A percentile compares a stretch with the other conserved stretches of the same genome.
Conservation (phyloP, 2,329 filamentous ascomycete species). For the Lasiodiplodia gonubiensis region DNA sequence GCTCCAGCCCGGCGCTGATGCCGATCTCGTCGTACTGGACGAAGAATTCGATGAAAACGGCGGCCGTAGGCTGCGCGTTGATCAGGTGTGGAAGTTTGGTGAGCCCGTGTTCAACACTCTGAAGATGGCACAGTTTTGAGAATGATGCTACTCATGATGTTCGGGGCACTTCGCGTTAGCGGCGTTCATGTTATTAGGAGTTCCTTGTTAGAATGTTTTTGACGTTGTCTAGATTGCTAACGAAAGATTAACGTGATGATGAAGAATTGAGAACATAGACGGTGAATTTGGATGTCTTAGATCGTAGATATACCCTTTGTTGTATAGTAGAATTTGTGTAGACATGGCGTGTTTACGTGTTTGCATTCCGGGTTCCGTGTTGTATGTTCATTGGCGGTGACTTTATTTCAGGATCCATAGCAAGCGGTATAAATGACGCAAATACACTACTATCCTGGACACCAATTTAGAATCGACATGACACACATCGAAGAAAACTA, state of each 20-base stretch:
- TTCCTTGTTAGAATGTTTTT: not conserved
- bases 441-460: too few relatives aligned
- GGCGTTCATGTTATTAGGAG: not conserved
- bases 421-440: too few relatives aligned
- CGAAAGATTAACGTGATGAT: not conserved
- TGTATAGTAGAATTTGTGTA: not conserved
- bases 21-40: conserved; percentile 69
- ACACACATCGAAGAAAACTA: too few relatives aligned
- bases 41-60: conserved; percentile 56
- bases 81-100: conserved; percentile 83
- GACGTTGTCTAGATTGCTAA: not conserved
- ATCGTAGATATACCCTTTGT: not conserved
- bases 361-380: too few relatives aligned
- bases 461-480: too few relatives aligned
- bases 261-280: not conserved
- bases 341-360: not conserved
- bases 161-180: not conserved
- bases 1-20: conserved; percentile 53
- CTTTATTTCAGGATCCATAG: too few relatives aligned
- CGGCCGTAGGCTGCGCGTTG: conserved; percentile 64
- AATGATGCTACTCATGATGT: not conserved
- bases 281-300: not conserved
- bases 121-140: not conserved
- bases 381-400: too few relatives aligned
- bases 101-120: conserved; percentile 11